phyloP scores from a whole-genome alignment of 2,329 filamentous ascomycete species.

The Xylariaceae sp. region DNA sequence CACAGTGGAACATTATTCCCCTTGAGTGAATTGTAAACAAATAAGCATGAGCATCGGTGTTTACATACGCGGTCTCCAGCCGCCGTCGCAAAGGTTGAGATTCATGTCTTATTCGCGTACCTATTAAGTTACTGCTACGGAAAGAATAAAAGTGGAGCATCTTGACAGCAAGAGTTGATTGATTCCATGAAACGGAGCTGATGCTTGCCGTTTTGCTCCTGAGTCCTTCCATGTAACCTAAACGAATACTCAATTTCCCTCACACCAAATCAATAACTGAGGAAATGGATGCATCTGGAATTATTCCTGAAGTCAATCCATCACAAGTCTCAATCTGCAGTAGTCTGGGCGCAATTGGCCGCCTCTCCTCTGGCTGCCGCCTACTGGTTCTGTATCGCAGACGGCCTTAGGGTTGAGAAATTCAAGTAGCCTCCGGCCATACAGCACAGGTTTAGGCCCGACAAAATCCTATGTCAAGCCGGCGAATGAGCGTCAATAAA shows the following conservation, averaged over 20 bases:
- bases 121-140: background rate
- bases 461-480: constrained; percentile 17
- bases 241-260: background rate
- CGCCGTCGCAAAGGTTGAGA: background rate
- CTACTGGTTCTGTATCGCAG: constrained; percentile 12
- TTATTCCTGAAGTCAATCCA: constrained; percentile 1
- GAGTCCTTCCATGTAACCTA: background rate
- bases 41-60: background rate
- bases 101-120: background rate
- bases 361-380: background rate
- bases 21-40: background rate
- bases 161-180: background rate
- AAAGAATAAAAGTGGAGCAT: constrained; percentile 9
- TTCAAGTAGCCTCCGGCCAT: constrained; percentile 19
- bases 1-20: background rate
- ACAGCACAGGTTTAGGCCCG: constrained; percentile 23
- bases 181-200: background rate
- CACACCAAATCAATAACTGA: background rate
- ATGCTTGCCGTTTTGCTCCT: background rate
- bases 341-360: constrained; percentile 1
- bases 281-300: background rate
- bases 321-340: constrained; percentile 10
- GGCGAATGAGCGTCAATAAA: constrained; percentile 24
- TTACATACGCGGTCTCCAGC: background rate
- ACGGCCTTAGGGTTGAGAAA: constrained; percentile 7